Conservation (phyloP, 352 stramenopile species). For the Phytophthora cryptogea region DNA sequence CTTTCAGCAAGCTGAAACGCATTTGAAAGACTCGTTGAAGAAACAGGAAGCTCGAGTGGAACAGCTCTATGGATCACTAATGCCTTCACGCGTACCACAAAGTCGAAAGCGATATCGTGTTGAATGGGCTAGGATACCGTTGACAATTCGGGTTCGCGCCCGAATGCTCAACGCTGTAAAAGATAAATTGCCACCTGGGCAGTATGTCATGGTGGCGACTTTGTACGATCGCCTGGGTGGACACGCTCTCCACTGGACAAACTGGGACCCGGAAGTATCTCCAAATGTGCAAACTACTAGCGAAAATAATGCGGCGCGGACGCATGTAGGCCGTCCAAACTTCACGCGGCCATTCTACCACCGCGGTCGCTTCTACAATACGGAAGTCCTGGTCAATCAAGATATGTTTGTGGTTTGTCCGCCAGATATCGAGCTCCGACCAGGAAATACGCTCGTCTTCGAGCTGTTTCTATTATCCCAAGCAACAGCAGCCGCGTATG, state of each 20-base stretch:
- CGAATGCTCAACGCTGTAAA: slow-evolving; percentile 80
- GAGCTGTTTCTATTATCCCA: slow-evolving; percentile 51
- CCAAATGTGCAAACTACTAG: slow-evolving; percentile 4
- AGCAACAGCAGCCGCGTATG: slow-evolving; percentile 11
- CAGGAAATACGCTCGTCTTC: slow-evolving; percentile 59
- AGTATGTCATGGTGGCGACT: slow-evolving; percentile 84
- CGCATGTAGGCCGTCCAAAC: slow-evolving; percentile 36
- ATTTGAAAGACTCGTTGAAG: slow-evolving; percentile 55
- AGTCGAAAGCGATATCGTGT: slow-evolving; percentile 65
- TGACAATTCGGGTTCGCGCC: slow-evolving; percentile 69
- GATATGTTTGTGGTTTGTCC: slow-evolving; percentile 83
- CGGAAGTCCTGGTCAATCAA: slow-evolving; percentile 77
- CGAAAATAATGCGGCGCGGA: slow-evolving; percentile 3
- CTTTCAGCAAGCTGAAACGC: slow-evolving; percentile 71
- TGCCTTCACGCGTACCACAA: slow-evolving; percentile 39
- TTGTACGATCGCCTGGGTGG: slow-evolving; percentile 88
- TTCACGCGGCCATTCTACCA: slow-evolving; percentile 81
- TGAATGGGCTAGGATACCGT: slow-evolving; percentile 72
- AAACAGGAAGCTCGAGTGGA: slow-evolving; percentile 70
- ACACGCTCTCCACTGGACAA: slow-evolving; percentile 75
- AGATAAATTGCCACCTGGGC: slow-evolving; percentile 77
- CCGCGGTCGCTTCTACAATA: slow-evolving; percentile 86
- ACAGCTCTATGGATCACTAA: slow-evolving; percentile 63
- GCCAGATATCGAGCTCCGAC: slow-evolving; percentile 55
- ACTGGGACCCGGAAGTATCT: slow-evolving; percentile 53